Evolutionary conservation across 164 flowering plant genomes (phyloP).

Genomic region (Chimonanthus praecox): DNA sequence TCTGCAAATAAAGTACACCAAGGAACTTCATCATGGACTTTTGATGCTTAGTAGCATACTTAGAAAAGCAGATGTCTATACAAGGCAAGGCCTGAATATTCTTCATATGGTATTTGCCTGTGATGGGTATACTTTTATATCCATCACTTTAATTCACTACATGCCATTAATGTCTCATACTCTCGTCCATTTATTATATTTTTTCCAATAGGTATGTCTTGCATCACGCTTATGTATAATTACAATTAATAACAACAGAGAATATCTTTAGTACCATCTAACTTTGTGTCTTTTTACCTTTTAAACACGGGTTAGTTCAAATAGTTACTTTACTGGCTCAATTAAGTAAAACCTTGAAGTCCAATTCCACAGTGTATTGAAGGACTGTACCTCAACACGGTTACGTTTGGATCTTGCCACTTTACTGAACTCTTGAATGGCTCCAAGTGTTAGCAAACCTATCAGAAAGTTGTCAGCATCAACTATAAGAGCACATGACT

Average conservation of each 20-base stretch:
- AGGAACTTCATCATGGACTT: too few species aligned
- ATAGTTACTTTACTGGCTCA: not conserved
- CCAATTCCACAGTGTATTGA: not conserved
- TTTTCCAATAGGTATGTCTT: too few species aligned
- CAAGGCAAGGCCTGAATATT: too few species aligned
- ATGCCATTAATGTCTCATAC: too few species aligned
- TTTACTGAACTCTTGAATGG: conserved; percentile 60
- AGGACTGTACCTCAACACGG: conserved; percentile 37
- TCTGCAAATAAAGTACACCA: too few species aligned
- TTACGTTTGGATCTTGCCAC: conserved; percentile 22
- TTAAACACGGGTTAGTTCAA: not conserved
- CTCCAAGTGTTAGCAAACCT: conserved; percentile 60
- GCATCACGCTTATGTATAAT: too few species aligned
- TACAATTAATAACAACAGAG: not conserved
- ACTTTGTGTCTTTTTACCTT: not conserved
- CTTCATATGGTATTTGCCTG: too few species aligned
- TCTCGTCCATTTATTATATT: too few species aligned
- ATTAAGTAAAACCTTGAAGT: not conserved
- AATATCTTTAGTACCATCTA: not conserved
- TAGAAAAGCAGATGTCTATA: too few species aligned
- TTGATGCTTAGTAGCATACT: too few species aligned
- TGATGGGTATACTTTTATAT: too few species aligned
- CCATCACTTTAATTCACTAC: too few species aligned
- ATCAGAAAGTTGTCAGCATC: conserved; percentile 38
- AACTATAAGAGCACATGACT: conserved; percentile 72